Conservation (phyloP, 2,329 filamentous ascomycete genomes). For the Botrytis deweyae region DNA sequence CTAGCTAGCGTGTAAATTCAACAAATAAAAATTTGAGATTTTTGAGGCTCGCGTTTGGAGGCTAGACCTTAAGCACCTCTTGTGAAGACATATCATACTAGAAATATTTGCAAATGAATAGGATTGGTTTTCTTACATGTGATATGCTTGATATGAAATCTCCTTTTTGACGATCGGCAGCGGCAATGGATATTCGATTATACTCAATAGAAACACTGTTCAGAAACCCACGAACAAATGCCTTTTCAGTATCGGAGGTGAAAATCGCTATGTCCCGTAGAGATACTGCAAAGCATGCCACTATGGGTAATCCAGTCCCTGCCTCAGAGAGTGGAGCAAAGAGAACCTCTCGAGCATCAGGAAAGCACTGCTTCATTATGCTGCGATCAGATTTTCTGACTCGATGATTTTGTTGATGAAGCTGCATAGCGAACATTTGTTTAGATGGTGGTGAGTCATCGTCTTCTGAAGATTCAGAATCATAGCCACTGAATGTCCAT, state of each 20-base stretch:
- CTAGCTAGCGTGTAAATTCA: not conserved
- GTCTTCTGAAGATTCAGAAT: slow-evolving; percentile 10
- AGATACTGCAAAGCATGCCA: slow-evolving; percentile 38
- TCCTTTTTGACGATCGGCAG: slow-evolving; percentile 50
- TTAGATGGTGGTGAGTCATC: not conserved
- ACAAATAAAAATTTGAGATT: not conserved
- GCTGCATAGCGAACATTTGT: not conserved
- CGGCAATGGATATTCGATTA: slow-evolving; percentile 46
- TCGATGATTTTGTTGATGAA: not conserved
- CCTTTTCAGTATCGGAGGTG: slow-evolving; percentile 37
- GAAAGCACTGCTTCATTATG: slow-evolving; percentile 26
- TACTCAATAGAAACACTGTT: slow-evolving; percentile 26
- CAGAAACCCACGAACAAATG: slow-evolving; percentile 42
- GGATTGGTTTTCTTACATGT: slow-evolving; percentile 40
- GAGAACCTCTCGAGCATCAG: slow-evolving; percentile 41
- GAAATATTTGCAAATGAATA: not conserved
- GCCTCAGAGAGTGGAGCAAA: slow-evolving; percentile 44
- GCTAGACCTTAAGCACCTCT: not conserved
- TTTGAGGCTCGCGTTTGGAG: not conserved
- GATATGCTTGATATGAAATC: slow-evolving; percentile 58
- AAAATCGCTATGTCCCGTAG: slow-evolving; percentile 36
- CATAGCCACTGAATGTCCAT: slow-evolving; percentile 18
- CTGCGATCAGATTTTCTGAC: slow-evolving; percentile 1
- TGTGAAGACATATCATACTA: not conserved
- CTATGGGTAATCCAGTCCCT: slow-evolving; percentile 41